Evolutionary conservation across 768 basidiomycete species (phyloP).

Genomic region (Calvatia gigantea): DNA sequence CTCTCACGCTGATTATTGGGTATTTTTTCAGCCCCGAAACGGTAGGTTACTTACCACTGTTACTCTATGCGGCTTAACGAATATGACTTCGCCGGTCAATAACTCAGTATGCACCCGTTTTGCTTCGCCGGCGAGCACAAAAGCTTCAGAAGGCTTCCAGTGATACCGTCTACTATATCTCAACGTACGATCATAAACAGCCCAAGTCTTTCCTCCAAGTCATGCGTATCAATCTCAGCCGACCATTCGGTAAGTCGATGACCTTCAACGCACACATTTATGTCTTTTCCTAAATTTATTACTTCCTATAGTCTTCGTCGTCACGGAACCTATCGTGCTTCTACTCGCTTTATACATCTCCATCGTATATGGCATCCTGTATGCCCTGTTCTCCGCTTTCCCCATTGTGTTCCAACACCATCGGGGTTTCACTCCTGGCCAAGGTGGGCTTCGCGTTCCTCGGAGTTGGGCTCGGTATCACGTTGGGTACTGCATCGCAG

Average conservation of each 20-base stretch:
- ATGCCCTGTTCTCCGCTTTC: conserved; percentile 62
- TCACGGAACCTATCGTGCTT: conserved; percentile 63
- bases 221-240: conserved; percentile 46
- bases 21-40: conserved; percentile 56
- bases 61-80: neutral
- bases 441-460: conserved; percentile 62
- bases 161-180: conserved; percentile 40
- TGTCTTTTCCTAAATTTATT: neutral
- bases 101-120: conserved; percentile 53
- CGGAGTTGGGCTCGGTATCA: conserved; percentile 58
- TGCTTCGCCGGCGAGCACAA: conserved; percentile 50
- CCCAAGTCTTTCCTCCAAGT: conserved; percentile 39
- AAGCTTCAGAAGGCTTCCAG: conserved; percentile 39
- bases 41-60: conserved; percentile 25
- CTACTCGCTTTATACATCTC: conserved; percentile 56
- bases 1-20: conserved; percentile 38
- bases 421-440: conserved; percentile 47
- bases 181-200: conserved; percentile 43
- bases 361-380: conserved; percentile 59
- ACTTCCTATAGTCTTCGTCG: conserved; percentile 44
- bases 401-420: conserved; percentile 57
- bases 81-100: neutral
- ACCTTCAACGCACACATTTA: neutral
- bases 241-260: conserved; percentile 46
- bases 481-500: conserved; percentile 46